Evolutionary conservation across 2,329 filamentous ascomycete species (phyloP), one percentile per base, ranked within the genome.

Genomic region (Aspergillus caelatus): DNA sequence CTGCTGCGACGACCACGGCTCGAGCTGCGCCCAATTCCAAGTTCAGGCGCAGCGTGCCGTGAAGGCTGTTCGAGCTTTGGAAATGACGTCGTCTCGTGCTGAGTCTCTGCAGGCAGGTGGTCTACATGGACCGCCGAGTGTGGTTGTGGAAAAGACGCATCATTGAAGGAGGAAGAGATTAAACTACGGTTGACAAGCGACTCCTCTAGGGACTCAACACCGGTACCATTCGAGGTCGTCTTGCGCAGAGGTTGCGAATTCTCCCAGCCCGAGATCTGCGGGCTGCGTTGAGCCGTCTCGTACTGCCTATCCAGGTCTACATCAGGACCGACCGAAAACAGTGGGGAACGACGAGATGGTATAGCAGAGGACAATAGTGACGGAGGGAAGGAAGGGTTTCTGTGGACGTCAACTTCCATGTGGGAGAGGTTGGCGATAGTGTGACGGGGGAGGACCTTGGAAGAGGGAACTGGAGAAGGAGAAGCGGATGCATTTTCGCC

Each of bases 1-100:
- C 81, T 81, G 9, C 78, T 75, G 39, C 78, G 74, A 50, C 82
- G 81, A 53, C 79, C 77, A 61, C 78, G 74, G 69, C 78, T 81
- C 14, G 77, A 71, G 63, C 78, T 81, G 43, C 80, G 77, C 46
- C 78, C 74, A 12, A 70, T 41, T 43, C 72, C 72, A 10, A 60
- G 59, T 16, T 72, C 72, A 57, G 66, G 62, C 39, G 74, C 53
- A 14, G 64, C 61, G 61, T 71, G 67, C 58, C 68, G 60, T 32
- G 64, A 54, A n/a, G 66, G 58, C 60, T 71, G 68, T 68, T 72
- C 62, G 46, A 68, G 53, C 62, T 67, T 65, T 59, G 67, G 63
- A 68, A 73, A 67, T 57, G 68, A 64, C 55, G 63, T 57, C 55
- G 48, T 58, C 61, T 75, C 75, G 45, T 62, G 57, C 43, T 69